Percentiles rank a stretch among this genome's conserved stretches.
phyloP scores from a whole-genome alignment of 305 asterid species.

The Plantago coronopus region DNA sequence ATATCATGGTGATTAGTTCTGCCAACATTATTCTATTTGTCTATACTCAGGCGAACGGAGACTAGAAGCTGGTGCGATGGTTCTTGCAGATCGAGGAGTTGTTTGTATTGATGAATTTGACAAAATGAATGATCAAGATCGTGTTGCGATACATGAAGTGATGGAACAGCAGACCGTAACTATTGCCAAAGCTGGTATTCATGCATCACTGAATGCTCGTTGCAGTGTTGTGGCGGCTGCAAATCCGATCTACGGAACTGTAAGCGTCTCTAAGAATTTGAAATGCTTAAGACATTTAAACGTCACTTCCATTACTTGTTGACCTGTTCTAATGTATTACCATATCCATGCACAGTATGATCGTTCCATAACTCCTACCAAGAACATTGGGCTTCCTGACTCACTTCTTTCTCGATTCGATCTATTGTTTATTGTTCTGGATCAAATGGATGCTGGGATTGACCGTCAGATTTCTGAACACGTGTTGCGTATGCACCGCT shows the following conservation, averaged over 20 bases:
- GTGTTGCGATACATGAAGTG: conserved; percentile 98
- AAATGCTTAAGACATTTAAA: not conserved
- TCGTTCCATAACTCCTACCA: conserved; percentile 93
- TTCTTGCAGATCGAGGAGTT: conserved; percentile 95
- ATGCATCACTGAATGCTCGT: conserved; percentile 94
- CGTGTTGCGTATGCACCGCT: conserved; percentile 88
- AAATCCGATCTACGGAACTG: conserved; percentile 97
- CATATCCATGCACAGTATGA: conserved; percentile 60
- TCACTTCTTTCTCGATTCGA: conserved; percentile 98
- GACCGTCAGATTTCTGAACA: conserved; percentile 92
- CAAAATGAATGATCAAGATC: conserved; percentile 98
- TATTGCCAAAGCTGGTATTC: conserved; percentile 98
- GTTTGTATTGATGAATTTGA: conserved; percentile 97
- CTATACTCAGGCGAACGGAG: conserved; percentile 71
- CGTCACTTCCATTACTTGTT: conserved; percentile 11
- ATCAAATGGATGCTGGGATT: conserved; percentile 96
- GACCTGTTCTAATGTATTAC: conserved; percentile 10
- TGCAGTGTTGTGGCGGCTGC: conserved; percentile 99
- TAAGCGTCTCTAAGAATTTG: conserved; percentile 39
- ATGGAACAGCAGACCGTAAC: conserved; percentile 99
- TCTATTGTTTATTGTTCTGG: conserved; percentile 88
- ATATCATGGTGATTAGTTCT: conserved; percentile 8
- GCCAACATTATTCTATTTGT: conserved; percentile 10
- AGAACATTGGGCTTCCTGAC: conserved; percentile 98
- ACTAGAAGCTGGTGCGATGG: conserved; percentile 99